A percentile compares a stretch with the other conserved stretches of the same genome.
phyloP scores from a whole-genome alignment of 2,329 filamentous ascomycete species.

The Fusarium abutilonis region DNA sequence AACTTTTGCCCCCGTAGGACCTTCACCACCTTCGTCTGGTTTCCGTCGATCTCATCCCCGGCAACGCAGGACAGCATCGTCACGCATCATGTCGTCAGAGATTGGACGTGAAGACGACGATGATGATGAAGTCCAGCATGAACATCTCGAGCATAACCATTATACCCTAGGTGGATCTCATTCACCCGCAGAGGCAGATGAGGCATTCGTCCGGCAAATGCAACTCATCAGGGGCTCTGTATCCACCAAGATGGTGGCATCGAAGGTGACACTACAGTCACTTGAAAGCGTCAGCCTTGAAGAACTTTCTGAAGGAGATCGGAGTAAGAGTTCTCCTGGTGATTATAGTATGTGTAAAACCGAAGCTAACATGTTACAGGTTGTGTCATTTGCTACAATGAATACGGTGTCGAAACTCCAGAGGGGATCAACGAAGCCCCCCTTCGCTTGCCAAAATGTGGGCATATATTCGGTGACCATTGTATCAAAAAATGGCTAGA shows the following conservation, averaged over 20 bases:
- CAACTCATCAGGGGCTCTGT: slow-evolving; percentile 59
- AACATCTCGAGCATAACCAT: slow-evolving; percentile 26
- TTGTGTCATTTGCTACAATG: slow-evolving; percentile 73
- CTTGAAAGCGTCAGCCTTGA: slow-evolving; percentile 58
- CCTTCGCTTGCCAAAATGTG: slow-evolving; percentile 68
- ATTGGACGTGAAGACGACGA: slow-evolving; percentile 38
- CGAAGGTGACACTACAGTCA: slow-evolving; percentile 57
- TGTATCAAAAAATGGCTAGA: slow-evolving; percentile 74
- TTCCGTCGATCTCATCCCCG: slow-evolving; percentile 44
- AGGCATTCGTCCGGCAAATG: slow-evolving; percentile 52
- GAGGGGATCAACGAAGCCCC: slow-evolving; percentile 68
- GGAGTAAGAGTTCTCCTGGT: slow-evolving; percentile 52
- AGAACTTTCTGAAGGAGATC: slow-evolving; percentile 58
- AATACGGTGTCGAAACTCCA: slow-evolving; percentile 65
- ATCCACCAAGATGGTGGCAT: slow-evolving; percentile 59
- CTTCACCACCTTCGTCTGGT: slow-evolving; percentile 38
- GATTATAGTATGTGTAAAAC: neutral
- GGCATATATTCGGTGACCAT: slow-evolving; percentile 70
- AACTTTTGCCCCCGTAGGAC: slow-evolving; percentile 29
- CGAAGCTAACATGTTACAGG: slow-evolving; percentile 50
- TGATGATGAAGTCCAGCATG: slow-evolving; percentile 14
- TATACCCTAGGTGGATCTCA: slow-evolving; percentile 16
- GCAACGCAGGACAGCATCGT: slow-evolving; percentile 41
- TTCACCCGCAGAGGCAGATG: slow-evolving; percentile 41
- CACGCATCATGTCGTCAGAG: slow-evolving; percentile 42